These are phyloP conservation scores for Diaporthe nobilis DNA, from an alignment of 2,329 filamentous ascomycete species.

Conservation along the genomic window DNA sequence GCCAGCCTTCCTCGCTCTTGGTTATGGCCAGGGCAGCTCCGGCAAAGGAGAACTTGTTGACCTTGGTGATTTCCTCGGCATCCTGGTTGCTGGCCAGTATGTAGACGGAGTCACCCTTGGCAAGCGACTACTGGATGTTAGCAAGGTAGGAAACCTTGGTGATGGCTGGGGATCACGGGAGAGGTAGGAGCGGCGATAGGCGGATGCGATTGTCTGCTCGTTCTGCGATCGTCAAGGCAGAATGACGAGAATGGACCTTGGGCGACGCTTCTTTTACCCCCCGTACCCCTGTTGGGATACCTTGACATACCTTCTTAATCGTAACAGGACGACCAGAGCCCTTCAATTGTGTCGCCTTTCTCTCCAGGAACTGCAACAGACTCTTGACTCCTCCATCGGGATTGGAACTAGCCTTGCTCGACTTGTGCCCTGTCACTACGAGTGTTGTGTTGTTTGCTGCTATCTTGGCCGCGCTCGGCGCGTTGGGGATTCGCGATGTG, in stretches of 20 bases:
- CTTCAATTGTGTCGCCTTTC: slow-evolving; percentile 67
- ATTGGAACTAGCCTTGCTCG: slow-evolving; percentile 78
- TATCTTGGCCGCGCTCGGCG: slow-evolving; percentile 45
- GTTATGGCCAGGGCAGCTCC: slow-evolving; percentile 72
- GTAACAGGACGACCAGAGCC: slow-evolving; percentile 68
- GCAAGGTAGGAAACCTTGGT: slow-evolving; percentile 66
- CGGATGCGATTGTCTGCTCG: slow-evolving; percentile 54
- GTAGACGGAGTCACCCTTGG: slow-evolving; percentile 78
- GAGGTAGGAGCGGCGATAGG: slow-evolving; percentile 54
- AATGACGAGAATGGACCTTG: slow-evolving; percentile 56
- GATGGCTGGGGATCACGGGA: slow-evolving; percentile 53
- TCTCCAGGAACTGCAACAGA: slow-evolving; percentile 78
- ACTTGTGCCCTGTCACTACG: slow-evolving; percentile 73
- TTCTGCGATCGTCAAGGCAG: slow-evolving; percentile 55
- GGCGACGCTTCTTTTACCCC: slow-evolving; percentile 56
- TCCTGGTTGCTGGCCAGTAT: slow-evolving; percentile 77
- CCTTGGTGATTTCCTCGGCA: slow-evolving; percentile 73
- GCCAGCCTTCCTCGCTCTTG: slow-evolving; percentile 59
- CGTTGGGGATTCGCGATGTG: slow-evolving; percentile 46
- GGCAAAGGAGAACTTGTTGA: slow-evolving; percentile 79
- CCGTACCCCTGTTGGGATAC: slow-evolving; percentile 60
- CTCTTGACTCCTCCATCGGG: slow-evolving; percentile 76
- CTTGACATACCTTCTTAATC: slow-evolving; percentile 83
- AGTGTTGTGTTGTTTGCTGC: slow-evolving; percentile 54
- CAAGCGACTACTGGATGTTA: slow-evolving; percentile 80